phyloP scores from a whole-genome alignment of 805 yeast genomes.

The Barnettozyma siamensis region DNA sequence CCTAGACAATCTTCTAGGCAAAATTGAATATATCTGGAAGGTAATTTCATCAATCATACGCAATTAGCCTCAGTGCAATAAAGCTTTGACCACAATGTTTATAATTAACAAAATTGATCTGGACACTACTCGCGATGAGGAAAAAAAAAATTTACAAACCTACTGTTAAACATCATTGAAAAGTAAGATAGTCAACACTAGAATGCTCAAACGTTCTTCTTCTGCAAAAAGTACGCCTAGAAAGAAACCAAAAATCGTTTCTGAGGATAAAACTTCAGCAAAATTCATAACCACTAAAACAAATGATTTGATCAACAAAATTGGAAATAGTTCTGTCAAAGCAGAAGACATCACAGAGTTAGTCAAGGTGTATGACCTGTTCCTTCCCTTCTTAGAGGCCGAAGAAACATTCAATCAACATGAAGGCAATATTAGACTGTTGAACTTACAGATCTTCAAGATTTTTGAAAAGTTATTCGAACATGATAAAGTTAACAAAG shows the following conservation, averaged over 20 bases:
- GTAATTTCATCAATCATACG: not conserved
- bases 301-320: constrained; percentile 6
- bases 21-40: too few species aligned
- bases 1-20: too few species aligned
- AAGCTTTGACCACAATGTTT: too few species aligned
- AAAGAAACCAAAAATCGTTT: constrained; percentile 5
- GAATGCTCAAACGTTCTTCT: constrained; percentile 14
- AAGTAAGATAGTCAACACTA: not conserved
- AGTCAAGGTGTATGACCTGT: constrained; percentile 17
- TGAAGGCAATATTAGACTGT: constrained; percentile 17
- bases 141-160: too few species aligned
- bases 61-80: too few species aligned
- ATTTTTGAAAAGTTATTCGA: constrained; percentile 21
- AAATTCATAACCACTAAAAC: constrained; percentile 12
- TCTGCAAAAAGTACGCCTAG: constrained; percentile 2
- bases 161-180: not conserved
- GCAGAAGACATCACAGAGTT: constrained; percentile 5
- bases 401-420: constrained; percentile 16
- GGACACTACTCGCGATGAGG: not conserved
- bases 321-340: constrained; percentile 7
- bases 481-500: constrained; percentile 14
- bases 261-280: constrained; percentile 9
- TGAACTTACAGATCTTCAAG: constrained; percentile 19
- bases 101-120: too few species aligned
- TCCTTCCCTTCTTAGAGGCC: constrained; percentile 16